phyloP scores from a whole-genome alignment of 441 rosid species.

The Lagerstroemia fauriei region DNA sequence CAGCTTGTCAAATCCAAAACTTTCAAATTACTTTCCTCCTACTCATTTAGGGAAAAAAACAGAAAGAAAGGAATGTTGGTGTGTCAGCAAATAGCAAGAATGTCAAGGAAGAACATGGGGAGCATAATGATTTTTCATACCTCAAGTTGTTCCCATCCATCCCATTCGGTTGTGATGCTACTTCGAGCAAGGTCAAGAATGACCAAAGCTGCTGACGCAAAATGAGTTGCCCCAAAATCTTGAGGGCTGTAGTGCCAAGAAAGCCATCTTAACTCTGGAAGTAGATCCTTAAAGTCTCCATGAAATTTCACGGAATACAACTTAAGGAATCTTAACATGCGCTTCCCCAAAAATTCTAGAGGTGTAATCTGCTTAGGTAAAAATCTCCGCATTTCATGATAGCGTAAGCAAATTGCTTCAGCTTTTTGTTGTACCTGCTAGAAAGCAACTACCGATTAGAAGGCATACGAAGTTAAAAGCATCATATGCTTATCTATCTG shows the following conservation, averaged over 20 bases:
- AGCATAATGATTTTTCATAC: neutral
- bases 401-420: neutral
- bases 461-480: neutral
- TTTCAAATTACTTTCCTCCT: neutral
- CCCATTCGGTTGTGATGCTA: neutral
- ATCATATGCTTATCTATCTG: neutral
- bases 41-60: neutral
- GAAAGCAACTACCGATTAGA: neutral
- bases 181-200: neutral
- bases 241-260: neutral
- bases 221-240: neutral
- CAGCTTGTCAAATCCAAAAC: conserved; percentile 1
- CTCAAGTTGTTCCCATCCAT: conserved; percentile 3
- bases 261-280: neutral
- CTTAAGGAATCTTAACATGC: neutral
- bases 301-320: neutral
- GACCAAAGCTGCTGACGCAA: neutral
- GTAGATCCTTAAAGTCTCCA: neutral
- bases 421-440: neutral
- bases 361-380: neutral
- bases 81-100: neutral
- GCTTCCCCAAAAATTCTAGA: neutral
- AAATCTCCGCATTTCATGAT: neutral
- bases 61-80: neutral
- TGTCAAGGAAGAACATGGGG: neutral